phyloP scores from a whole-genome alignment of 2,329 filamentous ascomycete genomes.

The Cladophialophora exuberans region DNA sequence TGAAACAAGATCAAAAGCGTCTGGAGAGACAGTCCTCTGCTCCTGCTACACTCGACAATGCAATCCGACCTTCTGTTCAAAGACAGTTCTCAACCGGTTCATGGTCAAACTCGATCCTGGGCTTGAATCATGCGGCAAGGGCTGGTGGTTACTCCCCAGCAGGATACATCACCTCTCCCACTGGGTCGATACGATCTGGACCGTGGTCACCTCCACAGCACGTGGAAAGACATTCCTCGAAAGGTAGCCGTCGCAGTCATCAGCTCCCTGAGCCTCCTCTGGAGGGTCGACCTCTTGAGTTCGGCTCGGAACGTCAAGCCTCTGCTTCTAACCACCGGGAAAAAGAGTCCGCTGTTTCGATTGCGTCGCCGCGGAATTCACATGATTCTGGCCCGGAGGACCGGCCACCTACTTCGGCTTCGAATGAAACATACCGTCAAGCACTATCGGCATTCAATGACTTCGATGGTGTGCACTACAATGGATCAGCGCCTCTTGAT shows the following conservation, averaged over 20 bases:
- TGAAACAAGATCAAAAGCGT: constrained; percentile 47
- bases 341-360: constrained; percentile 3
- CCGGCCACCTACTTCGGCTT: constrained; percentile 45
- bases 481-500: constrained; percentile 32
- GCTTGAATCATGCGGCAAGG: constrained; percentile 40
- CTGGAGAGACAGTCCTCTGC: constrained; percentile 42
- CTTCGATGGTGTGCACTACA: constrained; percentile 55
- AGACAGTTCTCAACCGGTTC: constrained; percentile 44
- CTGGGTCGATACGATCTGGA: constrained; percentile 46
- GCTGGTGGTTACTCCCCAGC: constrained; percentile 46
- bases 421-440: constrained; percentile 52
- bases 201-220: constrained; percentile 36
- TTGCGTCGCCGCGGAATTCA: constrained; percentile 9
- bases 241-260: constrained; percentile 43
- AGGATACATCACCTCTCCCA: constrained; percentile 44
- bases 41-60: constrained; percentile 28
- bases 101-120: constrained; percentile 46
- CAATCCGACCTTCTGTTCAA: constrained; percentile 21
- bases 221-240: constrained; percentile 43
- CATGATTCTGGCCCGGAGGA: constrained; percentile 23
- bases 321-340: constrained; percentile 28
- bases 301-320: constrained; percentile 24
- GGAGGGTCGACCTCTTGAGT: constrained; percentile 37
- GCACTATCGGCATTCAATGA: constrained; percentile 47
- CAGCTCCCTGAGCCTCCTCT: constrained; percentile 44